A percentile compares a stretch with the other conserved stretches of the same genome.
Evolutionary conservation across 495 filamentous ascomycete species (phyloP).

Genomic region (Lasiosphaeris hirsuta): DNA sequence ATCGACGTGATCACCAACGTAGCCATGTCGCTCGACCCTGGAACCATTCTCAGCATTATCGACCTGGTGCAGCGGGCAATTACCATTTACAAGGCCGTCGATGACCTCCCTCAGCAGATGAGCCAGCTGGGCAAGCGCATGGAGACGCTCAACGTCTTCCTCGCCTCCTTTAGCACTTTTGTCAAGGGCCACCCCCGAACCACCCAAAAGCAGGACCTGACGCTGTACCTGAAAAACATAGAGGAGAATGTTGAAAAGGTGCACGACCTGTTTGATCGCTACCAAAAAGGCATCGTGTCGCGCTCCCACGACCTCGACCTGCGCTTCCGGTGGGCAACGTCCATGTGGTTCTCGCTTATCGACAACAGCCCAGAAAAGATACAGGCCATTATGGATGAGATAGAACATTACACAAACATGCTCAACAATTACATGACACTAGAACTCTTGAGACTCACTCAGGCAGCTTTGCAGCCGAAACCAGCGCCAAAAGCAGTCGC

Average conservation of each 20-base stretch:
- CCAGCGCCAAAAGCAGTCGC: background rate
- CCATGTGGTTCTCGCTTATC: constrained; percentile 24
- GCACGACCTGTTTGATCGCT: constrained; percentile 27
- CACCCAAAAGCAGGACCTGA: constrained; percentile 17
- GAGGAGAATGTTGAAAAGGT: constrained; percentile 17
- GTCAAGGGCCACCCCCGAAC: constrained; percentile 5
- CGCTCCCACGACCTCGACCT: constrained; percentile 18
- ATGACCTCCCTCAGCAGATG: constrained; percentile 26
- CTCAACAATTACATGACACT: constrained; percentile 19
- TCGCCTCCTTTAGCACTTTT: constrained; percentile 14
- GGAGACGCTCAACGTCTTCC: constrained; percentile 17
- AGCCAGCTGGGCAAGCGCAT: constrained; percentile 19
- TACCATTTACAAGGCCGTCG: constrained; percentile 20
- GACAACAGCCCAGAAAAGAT: constrained; percentile 26
- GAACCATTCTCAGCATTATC: constrained; percentile 24
- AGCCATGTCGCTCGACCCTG: constrained; percentile 19
- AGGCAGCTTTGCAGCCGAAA: background rate
- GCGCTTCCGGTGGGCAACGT: constrained; percentile 14
- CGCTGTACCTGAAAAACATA: constrained; percentile 14
- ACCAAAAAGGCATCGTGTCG: constrained; percentile 25
- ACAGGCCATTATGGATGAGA: constrained; percentile 25
- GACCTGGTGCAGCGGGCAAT: constrained; percentile 21
- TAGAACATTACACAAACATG: constrained; percentile 14
- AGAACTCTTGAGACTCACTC: background rate
- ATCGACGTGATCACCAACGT: too few species aligned